These are phyloP conservation scores for Phytophthora aleatoria DNA, from an alignment of 352 stramenopile genomes.

Conservation along the genomic window DNA sequence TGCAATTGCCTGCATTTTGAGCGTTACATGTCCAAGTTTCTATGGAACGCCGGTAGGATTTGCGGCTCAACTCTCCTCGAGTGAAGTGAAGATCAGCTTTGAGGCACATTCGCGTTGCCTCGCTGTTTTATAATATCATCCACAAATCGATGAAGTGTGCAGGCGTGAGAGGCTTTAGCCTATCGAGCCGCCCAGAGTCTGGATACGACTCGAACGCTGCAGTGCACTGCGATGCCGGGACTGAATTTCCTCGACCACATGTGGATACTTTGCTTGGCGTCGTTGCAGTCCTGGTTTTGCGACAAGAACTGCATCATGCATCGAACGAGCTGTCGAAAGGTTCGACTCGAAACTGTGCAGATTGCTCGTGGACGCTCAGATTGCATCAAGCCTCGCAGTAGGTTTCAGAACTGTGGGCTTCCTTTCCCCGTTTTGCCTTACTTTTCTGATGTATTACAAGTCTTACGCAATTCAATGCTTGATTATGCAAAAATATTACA, in stretches of 20 bases:
- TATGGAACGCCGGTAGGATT: slow-evolving; percentile 6
- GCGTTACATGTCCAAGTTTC: slow-evolving; percentile 4
- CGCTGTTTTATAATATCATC: background rate
- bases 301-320: slow-evolving; percentile 9
- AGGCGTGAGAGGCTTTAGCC: too few relatives aligned
- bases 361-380: background rate
- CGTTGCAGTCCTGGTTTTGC: slow-evolving; percentile 23
- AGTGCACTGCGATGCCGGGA: background rate
- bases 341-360: slow-evolving; percentile 2
- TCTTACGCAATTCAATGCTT: too few relatives aligned
- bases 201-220: too few relatives aligned
- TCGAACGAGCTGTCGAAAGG: slow-evolving; percentile 10
- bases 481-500: too few relatives aligned
- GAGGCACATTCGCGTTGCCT: background rate
- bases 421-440: too few relatives aligned
- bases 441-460: too few relatives aligned
- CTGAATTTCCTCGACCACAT: slow-evolving; percentile 10
- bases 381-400: too few relatives aligned
- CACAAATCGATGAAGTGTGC: background rate
- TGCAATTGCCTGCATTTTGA: background rate
- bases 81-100: slow-evolving; percentile 3
- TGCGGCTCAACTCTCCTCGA: slow-evolving; percentile 2
- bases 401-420: too few relatives aligned
- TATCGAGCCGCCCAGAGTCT: too few relatives aligned
- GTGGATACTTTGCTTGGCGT: slow-evolving; percentile 14